Evolutionary conservation across 75 land plant species (phyloP), one percentile per base, ranked within the genome.

Genomic region (Gnetum montanum): DNA sequence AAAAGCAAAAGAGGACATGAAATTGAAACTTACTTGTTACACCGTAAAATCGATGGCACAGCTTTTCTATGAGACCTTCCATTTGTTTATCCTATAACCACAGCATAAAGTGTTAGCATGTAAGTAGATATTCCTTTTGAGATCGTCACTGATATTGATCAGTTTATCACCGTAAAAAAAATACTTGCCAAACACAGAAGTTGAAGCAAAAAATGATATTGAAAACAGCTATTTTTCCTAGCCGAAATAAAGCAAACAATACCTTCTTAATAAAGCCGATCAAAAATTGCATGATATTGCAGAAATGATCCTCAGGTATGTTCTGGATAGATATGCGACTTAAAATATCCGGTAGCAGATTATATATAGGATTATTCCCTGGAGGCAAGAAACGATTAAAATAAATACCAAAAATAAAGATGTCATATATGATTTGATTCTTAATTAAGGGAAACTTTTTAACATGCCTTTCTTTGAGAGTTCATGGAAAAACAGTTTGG

Each of bases 311-410:
- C 61, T 73, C 68, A 57, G 72, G 49, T 46, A 90, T 18, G 60
- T 84, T 67, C 43, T 79, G 83, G 65, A 70, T 63, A 33, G 75
- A 90, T 27, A 95, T 59, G 30, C 80, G 83, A 10, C 99, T 82
- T 25, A 95, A 81, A 49, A 95, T 86, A 65, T 95, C 99, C 31
- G 99, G 97, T 27, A 95, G 84, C 43, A 95, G 65, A 70, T 90
- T 95, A 59, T 95, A 95, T 19, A 95, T 84, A 25, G 99, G 99
- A 73, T 90, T 95, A 68, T 43, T 81, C 61, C 95, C 98, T 93
- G 82, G 43, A 66, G 53, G 12, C 6, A 69, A 11, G 52, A 63
- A 23, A 47, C 30, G 22, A 53, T 3, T 46, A 2, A 18, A 0
- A 0, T 13, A 7, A 3, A 18, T 20, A 20, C 8, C 7, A 45